A percentile compares a stretch with the other conserved stretches of the same genome.
phyloP scores from a whole-genome alignment of 805 yeast genomes.

The Saturnispora dispora region DNA sequence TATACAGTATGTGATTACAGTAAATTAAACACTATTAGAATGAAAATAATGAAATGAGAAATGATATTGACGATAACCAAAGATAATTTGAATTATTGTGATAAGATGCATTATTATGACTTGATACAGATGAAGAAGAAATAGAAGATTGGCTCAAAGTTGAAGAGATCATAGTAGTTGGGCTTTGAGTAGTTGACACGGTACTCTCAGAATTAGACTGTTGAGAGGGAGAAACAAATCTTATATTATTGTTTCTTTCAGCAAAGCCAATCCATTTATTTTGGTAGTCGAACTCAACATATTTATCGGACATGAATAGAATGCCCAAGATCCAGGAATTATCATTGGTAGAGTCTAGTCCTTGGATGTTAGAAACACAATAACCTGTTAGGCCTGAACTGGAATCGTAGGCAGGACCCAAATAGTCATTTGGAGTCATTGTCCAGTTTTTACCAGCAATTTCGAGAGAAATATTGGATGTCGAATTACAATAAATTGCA shows the following conservation, averaged over 20 bases:
- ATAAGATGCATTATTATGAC: not conserved
- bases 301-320: constrained; percentile 46
- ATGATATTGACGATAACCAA: not conserved
- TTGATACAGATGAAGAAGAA: not conserved
- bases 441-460: constrained; percentile 40
- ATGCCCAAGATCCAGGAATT: constrained; percentile 57
- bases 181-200: not conserved
- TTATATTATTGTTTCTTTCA: constrained; percentile 27
- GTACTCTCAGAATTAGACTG: not conserved
- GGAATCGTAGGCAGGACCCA: constrained; percentile 38
- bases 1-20: not conserved
- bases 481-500: constrained; percentile 49
- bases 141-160: not conserved
- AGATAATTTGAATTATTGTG: not conserved
- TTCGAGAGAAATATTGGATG: constrained; percentile 32
- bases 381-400: constrained; percentile 34
- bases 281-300: constrained; percentile 49
- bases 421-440: constrained; percentile 34
- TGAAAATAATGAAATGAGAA: not conserved
- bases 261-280: constrained; percentile 46
- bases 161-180: constrained; percentile 2
- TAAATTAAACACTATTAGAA: not conserved
- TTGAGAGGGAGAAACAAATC: constrained; percentile 13
- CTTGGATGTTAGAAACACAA: constrained; percentile 61
- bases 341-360: constrained; percentile 32